Conservation (phyloP, 2,329 filamentous ascomycete genomes). For the Fusarium fujikuroi region DNA sequence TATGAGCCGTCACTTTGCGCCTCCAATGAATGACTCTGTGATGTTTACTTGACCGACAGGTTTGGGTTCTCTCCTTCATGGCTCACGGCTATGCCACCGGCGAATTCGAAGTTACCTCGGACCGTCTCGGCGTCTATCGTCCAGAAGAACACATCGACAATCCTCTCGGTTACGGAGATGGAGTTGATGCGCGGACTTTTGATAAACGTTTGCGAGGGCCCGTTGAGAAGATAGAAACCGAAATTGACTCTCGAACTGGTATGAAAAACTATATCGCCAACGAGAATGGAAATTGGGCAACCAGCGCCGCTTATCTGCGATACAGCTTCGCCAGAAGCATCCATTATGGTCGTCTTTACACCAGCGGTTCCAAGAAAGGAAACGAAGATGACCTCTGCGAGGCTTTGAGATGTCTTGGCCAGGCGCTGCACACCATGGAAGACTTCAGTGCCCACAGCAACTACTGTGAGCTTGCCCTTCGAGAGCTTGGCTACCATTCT, state of each 20-base stretch:
- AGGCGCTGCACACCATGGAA: constrained; percentile 81
- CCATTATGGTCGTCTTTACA: constrained; percentile 81
- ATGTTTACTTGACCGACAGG: constrained; percentile 48
- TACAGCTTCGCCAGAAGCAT: constrained; percentile 80
- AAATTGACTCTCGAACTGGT: constrained; percentile 80
- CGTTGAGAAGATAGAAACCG: constrained; percentile 75
- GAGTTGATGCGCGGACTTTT: constrained; percentile 82
- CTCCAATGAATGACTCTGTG: not conserved
- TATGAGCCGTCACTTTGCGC: constrained; percentile 39
- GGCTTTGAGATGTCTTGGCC: constrained; percentile 79
- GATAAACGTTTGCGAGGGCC: constrained; percentile 86
- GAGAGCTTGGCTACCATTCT: constrained; percentile 81
- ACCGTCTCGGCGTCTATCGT: constrained; percentile 82
- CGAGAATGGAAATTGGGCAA: constrained; percentile 87
- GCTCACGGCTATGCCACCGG: constrained; percentile 86
- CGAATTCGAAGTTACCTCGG: constrained; percentile 85
- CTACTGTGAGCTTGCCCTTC: constrained; percentile 81
- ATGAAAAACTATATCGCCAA: constrained; percentile 99
- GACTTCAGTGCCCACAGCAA: constrained; percentile 85
- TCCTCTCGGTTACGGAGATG: constrained; percentile 87
- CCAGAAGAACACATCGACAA: constrained; percentile 82
- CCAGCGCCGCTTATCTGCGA: constrained; percentile 85
- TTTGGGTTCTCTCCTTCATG: constrained; percentile 85
- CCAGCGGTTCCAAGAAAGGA: constrained; percentile 70
- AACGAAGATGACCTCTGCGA: constrained; percentile 84